These are phyloP conservation scores for Huntiella savannae DNA, from an alignment of 2,329 filamentous ascomycete species.

Conservation along the genomic window DNA sequence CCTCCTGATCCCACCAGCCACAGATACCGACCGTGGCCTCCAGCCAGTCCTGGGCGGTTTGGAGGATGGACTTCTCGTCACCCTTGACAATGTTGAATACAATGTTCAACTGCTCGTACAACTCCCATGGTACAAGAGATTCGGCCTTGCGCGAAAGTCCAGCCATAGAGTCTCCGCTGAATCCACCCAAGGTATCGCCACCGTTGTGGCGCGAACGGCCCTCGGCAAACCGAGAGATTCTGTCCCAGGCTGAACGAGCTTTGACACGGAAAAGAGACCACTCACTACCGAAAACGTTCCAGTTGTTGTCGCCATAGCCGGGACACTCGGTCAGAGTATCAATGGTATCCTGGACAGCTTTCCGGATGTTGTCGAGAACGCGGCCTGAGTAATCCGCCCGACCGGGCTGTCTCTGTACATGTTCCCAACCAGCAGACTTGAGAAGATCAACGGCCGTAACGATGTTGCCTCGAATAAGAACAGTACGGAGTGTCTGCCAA, in stretches of 20 bases:
- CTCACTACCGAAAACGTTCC: slow-evolving; percentile 64
- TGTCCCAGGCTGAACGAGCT: slow-evolving; percentile 46
- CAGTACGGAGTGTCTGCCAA: slow-evolving; percentile 67
- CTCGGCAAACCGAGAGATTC: slow-evolving; percentile 63
- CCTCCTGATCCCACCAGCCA: slow-evolving; percentile 87
- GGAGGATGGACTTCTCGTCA: slow-evolving; percentile 53
- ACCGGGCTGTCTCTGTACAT: slow-evolving; percentile 49
- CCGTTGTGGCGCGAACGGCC: slow-evolving; percentile 23
- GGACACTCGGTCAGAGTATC: slow-evolving; percentile 57
- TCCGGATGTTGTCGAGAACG: slow-evolving; percentile 60
- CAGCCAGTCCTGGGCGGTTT: slow-evolving; percentile 72
- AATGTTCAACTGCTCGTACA: slow-evolving; percentile 68
- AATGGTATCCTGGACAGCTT: slow-evolving; percentile 49
- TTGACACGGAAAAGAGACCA: slow-evolving; percentile 73
- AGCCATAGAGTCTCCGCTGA: slow-evolving; percentile 25
- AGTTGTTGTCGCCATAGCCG: slow-evolving; percentile 41
- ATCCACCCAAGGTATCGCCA: slow-evolving; percentile 16
- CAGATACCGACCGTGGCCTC: slow-evolving; percentile 71
- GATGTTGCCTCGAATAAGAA: slow-evolving; percentile 59
- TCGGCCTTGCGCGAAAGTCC: slow-evolving; percentile 59
- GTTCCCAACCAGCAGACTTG: slow-evolving; percentile 56
- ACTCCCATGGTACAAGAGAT: slow-evolving; percentile 71
- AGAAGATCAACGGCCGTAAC: slow-evolving; percentile 47
- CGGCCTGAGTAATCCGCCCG: slow-evolving; percentile 52
- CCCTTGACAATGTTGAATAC: slow-evolving; percentile 70